phyloP scores from a whole-genome alignment of 192 early-diverging fungal species.

The Podila horticola region DNA sequence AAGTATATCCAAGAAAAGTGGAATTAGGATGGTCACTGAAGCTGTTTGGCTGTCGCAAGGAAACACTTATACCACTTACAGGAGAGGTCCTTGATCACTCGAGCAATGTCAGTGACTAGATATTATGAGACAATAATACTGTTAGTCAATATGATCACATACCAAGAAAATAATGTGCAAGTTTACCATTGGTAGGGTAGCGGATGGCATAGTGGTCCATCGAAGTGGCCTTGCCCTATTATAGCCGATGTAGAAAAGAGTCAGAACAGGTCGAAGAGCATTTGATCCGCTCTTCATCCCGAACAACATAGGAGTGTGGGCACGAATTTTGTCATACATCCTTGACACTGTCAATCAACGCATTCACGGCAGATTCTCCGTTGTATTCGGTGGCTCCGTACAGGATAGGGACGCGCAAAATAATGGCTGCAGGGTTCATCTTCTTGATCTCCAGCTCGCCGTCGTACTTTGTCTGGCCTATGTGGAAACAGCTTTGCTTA shows the following conservation, averaged over 20 bases:
- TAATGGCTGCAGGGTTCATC: conserved; percentile 64
- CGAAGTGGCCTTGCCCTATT: conserved; percentile 58
- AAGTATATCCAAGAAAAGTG: neutral
- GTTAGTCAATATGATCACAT: neutral
- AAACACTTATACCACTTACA: conserved; percentile 25
- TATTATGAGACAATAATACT: neutral
- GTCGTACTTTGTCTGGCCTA: conserved; percentile 76
- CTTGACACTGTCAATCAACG: conserved; percentile 73
- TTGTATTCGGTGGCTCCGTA: conserved; percentile 73
- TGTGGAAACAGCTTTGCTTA: no score
- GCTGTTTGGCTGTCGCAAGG: no score
- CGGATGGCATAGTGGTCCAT: conserved; percentile 79
- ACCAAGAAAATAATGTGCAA: neutral
- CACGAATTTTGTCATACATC: conserved; percentile 34
- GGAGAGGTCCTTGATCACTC: conserved; percentile 71
- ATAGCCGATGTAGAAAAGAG: conserved; percentile 5
- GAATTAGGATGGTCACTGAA: neutral
- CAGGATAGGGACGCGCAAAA: conserved; percentile 85
- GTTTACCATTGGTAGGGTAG: conserved; percentile 83
- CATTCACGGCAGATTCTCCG: conserved; percentile 82
- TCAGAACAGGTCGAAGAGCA: neutral
- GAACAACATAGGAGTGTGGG: neutral
- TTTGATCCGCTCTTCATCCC: neutral
- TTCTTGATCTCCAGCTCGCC: conserved; percentile 74
- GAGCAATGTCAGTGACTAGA: conserved; percentile 73